Percentiles rank a stretch among this genome's conserved stretches.
phyloP scores from a whole-genome alignment of 352 stramenopile species.

The Detonula confervacea region DNA sequence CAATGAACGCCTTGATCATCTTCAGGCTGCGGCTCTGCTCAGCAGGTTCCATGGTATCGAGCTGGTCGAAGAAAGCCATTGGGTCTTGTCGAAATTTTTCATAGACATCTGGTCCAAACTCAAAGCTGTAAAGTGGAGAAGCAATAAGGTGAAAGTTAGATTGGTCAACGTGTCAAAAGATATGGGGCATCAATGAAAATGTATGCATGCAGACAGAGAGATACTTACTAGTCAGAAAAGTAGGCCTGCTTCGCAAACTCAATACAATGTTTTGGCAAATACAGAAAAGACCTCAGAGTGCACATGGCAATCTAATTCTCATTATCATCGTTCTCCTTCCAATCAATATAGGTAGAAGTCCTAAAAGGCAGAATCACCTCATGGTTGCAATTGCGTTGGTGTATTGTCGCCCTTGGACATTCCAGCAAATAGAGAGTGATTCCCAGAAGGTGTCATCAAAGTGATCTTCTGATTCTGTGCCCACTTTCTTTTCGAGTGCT shows the following conservation, averaged over 20 bases:
- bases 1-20: slow-evolving; percentile 67
- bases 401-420: slow-evolving; percentile 95
- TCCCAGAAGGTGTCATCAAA: slow-evolving; percentile 98
- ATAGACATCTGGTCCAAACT: slow-evolving; percentile 72
- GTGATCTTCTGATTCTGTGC: slow-evolving; percentile 91
- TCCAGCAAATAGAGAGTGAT: slow-evolving; percentile 93
- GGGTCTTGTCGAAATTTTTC: slow-evolving; percentile 77
- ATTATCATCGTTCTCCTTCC: slow-evolving; percentile 83
- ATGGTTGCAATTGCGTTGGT: slow-evolving; percentile 96
- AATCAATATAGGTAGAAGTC: slow-evolving; percentile 87
- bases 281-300: slow-evolving; percentile 98
- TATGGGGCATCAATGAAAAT: too few species aligned
- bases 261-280: slow-evolving; percentile 97
- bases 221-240: slow-evolving; percentile 73
- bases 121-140: slow-evolving; percentile 46
- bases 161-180: too few species aligned
- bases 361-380: slow-evolving; percentile 86
- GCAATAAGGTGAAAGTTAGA: too few species aligned
- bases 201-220: too few species aligned
- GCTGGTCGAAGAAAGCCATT: slow-evolving; percentile 85
- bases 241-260: slow-evolving; percentile 89
- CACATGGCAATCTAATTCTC: slow-evolving; percentile 96
- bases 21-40: slow-evolving; percentile 61
- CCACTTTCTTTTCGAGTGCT: slow-evolving; percentile 77
- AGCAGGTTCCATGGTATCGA: slow-evolving; percentile 57